These are phyloP conservation scores for Dryadomyces quercivorus DNA, from an alignment of 2,329 filamentous ascomycete species.

Conservation along the genomic window DNA sequence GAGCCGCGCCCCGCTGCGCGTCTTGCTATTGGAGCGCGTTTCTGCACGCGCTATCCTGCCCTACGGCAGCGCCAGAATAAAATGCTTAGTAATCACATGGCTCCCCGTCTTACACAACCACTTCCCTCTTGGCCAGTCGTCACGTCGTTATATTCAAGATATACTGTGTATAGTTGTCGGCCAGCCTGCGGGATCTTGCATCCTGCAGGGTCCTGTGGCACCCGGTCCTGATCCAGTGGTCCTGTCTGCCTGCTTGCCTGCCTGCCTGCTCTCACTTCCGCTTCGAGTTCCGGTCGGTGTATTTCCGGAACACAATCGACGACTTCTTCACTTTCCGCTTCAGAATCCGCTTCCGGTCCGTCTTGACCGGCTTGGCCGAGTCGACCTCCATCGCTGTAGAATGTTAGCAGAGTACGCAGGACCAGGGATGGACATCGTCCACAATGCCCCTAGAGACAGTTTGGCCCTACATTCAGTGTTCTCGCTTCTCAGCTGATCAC, in stretches of 20 bases:
- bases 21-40: constrained; percentile 1
- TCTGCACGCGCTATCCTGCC: not conserved
- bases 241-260: not conserved
- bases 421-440: too few species aligned
- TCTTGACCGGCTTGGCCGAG: constrained; percentile 23
- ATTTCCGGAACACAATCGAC: constrained; percentile 48
- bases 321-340: constrained; percentile 45
- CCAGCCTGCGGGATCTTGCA: too few species aligned
- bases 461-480: constrained; percentile 3
- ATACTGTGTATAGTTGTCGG: not conserved
- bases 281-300: constrained; percentile 37
- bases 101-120: not conserved
- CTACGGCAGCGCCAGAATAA: not conserved
- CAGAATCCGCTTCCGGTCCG: constrained; percentile 38
- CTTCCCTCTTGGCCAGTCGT: not conserved
- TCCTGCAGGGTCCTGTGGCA: too few species aligned
- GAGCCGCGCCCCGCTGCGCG: not conserved
- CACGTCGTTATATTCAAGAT: constrained; percentile 2
- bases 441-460: too few species aligned
- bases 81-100: not conserved
- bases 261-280: constrained; percentile 7
- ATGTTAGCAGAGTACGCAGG: not conserved
- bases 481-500: constrained; percentile 9
- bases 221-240: not conserved
- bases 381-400: constrained; percentile 46